Conservation (phyloP, 495 filamentous ascomycete species). For the Neurospora sp. region DNA sequence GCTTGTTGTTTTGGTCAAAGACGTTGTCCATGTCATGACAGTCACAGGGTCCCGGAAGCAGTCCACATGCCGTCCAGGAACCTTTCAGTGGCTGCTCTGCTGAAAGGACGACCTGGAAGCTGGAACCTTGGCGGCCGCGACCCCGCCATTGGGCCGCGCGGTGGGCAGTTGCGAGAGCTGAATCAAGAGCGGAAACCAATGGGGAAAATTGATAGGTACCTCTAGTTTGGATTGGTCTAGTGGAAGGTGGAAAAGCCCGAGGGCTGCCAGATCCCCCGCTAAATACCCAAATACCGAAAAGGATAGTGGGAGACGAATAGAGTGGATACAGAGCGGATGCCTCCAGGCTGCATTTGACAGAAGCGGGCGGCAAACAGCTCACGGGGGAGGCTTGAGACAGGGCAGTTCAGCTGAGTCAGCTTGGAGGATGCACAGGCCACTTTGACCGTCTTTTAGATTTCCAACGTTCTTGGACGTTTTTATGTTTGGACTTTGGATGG, state of each 20-base stretch:
- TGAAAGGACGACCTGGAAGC: neutral
- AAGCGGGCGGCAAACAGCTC: neutral
- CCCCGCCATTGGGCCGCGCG: neutral
- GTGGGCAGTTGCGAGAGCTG: neutral
- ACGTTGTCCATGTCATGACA: neutral
- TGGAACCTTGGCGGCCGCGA: neutral
- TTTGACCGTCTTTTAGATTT: neutral
- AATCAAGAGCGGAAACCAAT: too few species aligned
- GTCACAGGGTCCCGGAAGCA: neutral
- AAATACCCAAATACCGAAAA: too few species aligned
- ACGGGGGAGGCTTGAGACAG: neutral
- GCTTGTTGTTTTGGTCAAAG: neutral
- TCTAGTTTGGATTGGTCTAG: too few species aligned
- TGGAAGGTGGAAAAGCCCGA: too few species aligned
- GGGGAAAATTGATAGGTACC: too few species aligned
- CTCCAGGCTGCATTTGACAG: neutral
- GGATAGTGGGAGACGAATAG: too few species aligned
- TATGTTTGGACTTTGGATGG: neutral
- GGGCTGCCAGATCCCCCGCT: too few species aligned
- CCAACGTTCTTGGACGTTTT: neutral
- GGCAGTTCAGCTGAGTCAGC: neutral
- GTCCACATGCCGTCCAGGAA: neutral
- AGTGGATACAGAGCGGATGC: too few species aligned
- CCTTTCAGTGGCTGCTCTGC: neutral
- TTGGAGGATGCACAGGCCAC: neutral